Evolutionary conservation across 208 protist species (phyloP), one percentile per base, ranked within the genome.

Genomic region (Crithidia fasciculata): DNA sequence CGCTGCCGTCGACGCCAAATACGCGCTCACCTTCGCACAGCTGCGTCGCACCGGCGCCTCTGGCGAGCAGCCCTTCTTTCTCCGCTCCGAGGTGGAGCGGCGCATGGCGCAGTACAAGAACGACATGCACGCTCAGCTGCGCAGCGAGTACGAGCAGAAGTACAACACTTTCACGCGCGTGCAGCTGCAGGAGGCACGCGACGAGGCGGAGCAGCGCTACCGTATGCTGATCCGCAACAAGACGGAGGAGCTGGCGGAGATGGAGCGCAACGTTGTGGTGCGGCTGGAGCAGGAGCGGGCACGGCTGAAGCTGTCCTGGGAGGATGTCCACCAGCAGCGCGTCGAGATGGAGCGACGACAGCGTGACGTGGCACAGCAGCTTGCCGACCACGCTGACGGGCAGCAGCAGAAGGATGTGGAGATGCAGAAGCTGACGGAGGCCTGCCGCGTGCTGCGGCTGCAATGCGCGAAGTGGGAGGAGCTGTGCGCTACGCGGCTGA

Each of bases 1-100:
- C 44, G 92, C 92, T 12, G 92, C 92, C 2, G 89, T 96, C 9
- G 92, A 96, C 53, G 92, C 89, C 19, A 91, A 94, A 76, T 93
- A 96, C 69, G 87, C 92, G 3, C 80, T 96, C 8, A 83, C 83
- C 41, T 95, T 93, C 71, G 66, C 92, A 0, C 89, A 88, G 72
- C 72, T 91, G 43, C 49, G 72, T 37, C 83, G 85, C 40, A 72
- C 54, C 52, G 55, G 72, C 50, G 70, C 52, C 36, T 15, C 73
- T 0, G 73, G 54, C 2, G 80, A 84, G 68, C 74, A 84, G 54
- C 60, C 69, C 19, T 78, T 87, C 58, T 91, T 90, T 60, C 84
- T 83, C 28, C 83, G 86, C 37, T 72, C 80, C 43, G 87, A 94
- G 60, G 81, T 96, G 49, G 92, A 96, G 37, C 87, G 86, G n/a